Evolutionary conservation across 169 alveolate species (phyloP), one percentile per base, ranked within the genome.

Genomic region (Theileria equi): DNA sequence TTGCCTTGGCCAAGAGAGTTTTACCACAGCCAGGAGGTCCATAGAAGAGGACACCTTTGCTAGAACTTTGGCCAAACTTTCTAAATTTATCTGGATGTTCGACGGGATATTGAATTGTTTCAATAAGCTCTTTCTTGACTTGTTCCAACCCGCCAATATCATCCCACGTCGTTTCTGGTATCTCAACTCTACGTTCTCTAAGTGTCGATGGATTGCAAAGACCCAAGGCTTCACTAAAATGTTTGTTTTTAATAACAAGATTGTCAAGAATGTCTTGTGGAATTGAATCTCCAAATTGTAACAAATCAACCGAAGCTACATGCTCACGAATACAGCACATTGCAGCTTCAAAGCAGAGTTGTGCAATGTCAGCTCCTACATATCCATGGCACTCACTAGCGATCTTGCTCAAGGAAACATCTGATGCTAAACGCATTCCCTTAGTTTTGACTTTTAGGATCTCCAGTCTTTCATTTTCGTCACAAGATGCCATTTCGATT

Each of bases 1-100:
- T 91, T 5, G 97, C 96, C 43, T 89, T 70, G 26, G 98, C 98
- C 31, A 96, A 63, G 36, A 89, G 88, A 0, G 99, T 93, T 77
- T 96, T 96, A 3, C 98, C 99, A 79, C 98, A 96, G 5, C 98
- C 91, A 16, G 97, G 96, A 31, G 96, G 96, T 0, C 98, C 97
- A 82, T 91, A 94, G 8, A 94, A 83, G 28, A 94, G 77, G 1
- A 94, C 87, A 3, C 97, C 96, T 40, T 87, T 68, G 59, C 91
- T 84, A 7, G 86, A 79, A 38, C 90, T 88, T 17, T 90, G 89
- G 23, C 89, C 90, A 44, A 84, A 88, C 57, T 89, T 88, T 38
- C 74, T 53, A 77, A 89, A 94, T 40, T 87, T 81, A 41, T 82
- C 84, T 8, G 88, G 88, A 67, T 82, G 89, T 50, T 85, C 89